Conservation (phyloP, 768 basidiomycete genomes). For the Clitopilus hobsonii region DNA sequence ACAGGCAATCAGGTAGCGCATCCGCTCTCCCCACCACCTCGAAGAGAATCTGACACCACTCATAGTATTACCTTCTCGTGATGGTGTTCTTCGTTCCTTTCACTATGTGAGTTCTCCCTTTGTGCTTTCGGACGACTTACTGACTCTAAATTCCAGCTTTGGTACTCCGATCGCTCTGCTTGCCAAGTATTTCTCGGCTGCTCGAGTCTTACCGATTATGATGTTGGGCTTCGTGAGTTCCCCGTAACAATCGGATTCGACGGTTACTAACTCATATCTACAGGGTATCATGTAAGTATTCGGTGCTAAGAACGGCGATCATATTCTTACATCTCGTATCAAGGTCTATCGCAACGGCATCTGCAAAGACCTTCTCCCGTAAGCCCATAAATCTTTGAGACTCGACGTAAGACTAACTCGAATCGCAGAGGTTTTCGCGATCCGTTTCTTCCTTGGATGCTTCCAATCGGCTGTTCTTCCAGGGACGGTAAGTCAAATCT, state of each 20-base stretch:
- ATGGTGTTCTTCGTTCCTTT: slow-evolving; percentile 46
- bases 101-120: slow-evolving; percentile 29
- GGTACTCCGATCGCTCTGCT: slow-evolving; percentile 46
- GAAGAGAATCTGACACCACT: neutral
- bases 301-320: too few species aligned
- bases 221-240: slow-evolving; percentile 46
- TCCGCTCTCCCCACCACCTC: neutral
- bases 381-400: slow-evolving; percentile 1
- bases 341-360: slow-evolving; percentile 42
- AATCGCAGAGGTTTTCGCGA: slow-evolving; percentile 36
- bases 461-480: slow-evolving; percentile 48
- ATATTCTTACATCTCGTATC: neutral
- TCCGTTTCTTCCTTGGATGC: slow-evolving; percentile 44
- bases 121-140: neutral
- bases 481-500: slow-evolving; percentile 26
- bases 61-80: slow-evolving; percentile 42
- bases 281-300: neutral
- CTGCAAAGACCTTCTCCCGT: slow-evolving; percentile 43
- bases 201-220: slow-evolving; percentile 41
- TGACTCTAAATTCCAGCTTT: slow-evolving; percentile 22
- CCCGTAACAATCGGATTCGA: neutral
- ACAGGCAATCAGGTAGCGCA: slow-evolving; percentile 37
- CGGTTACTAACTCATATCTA: neutral
- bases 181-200: slow-evolving; percentile 42
- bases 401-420: neutral